These are phyloP conservation scores for Inosperma sp. DNA, from an alignment of 768 basidiomycete species.

Conservation along the genomic window DNA sequence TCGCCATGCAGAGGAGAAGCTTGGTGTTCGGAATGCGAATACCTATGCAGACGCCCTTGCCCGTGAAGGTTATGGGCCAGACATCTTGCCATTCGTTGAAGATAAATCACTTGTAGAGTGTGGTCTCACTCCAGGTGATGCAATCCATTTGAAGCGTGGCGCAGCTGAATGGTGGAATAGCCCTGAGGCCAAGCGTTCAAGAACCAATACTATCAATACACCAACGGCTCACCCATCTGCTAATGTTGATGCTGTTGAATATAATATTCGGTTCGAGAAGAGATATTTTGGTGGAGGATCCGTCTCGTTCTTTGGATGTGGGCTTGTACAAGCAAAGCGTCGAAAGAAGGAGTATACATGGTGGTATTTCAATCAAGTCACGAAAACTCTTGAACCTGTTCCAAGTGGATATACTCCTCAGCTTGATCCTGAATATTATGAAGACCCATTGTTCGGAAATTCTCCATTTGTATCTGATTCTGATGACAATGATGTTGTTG, in stretches of 20 bases:
- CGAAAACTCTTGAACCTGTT: neutral
- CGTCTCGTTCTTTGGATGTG: slow-evolving; percentile 7
- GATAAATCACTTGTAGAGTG: slow-evolving; percentile 6
- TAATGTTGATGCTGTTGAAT: neutral
- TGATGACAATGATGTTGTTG: neutral
- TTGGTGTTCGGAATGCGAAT: slow-evolving; percentile 11
- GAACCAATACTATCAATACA: neutral
- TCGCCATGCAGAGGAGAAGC: slow-evolving; percentile 8
- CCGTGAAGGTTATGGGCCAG: slow-evolving; percentile 10
- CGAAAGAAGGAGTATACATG: slow-evolving; percentile 5
- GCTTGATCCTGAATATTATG: neutral
- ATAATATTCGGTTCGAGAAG: slow-evolving; percentile 11
- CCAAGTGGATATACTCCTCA: slow-evolving; percentile 6
- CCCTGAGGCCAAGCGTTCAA: neutral
- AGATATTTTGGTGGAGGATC: slow-evolving; percentile 3
- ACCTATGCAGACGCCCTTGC: neutral
- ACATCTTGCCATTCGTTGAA: slow-evolving; percentile 5
- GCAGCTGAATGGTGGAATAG: neutral
- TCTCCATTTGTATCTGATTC: neutral
- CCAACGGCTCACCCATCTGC: too few relatives aligned
- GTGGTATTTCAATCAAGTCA: slow-evolving; percentile 11
- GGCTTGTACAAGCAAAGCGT: neutral
- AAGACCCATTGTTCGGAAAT: neutral
- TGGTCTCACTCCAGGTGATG: slow-evolving; percentile 7
- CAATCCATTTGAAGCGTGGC: slow-evolving; percentile 3